Percentiles rank a stretch among this genome's conserved stretches.
phyloP scores from a whole-genome alignment of 2,329 filamentous ascomycete genomes.

The Penicillium paneum region DNA sequence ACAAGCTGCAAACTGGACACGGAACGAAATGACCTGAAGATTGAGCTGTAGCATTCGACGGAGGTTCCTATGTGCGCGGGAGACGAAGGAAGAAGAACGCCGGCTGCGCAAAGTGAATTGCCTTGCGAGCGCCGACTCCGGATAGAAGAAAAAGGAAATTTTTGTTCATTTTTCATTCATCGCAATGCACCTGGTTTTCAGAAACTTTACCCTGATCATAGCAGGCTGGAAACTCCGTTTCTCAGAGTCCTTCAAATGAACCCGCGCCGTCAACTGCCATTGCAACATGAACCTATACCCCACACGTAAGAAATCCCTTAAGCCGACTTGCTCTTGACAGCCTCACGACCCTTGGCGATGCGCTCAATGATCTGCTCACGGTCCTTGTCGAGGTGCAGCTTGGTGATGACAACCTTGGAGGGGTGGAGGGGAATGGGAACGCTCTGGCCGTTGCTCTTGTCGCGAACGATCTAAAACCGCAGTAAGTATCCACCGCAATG shows the following conservation, averaged over 20 bases:
- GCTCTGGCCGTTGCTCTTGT: slow-evolving; percentile 96
- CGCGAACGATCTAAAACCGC: slow-evolving; percentile 62
- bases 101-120: slow-evolving; percentile 1
- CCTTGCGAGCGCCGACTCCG: slow-evolving; percentile 7
- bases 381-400: slow-evolving; percentile 79
- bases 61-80: slow-evolving; percentile 8
- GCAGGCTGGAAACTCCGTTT: slow-evolving; percentile 23
- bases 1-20: slow-evolving; percentile 1
- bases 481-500: not conserved
- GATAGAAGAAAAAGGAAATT: slow-evolving; percentile 63
- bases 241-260: slow-evolving; percentile 24
- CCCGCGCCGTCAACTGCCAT: slow-evolving; percentile 36
- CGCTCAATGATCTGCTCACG: slow-evolving; percentile 50
- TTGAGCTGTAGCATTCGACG: slow-evolving; percentile 15
- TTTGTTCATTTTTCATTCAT: slow-evolving; percentile 62
- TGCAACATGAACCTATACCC: slow-evolving; percentile 64
- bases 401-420: slow-evolving; percentile 97
- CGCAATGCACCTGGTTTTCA: slow-evolving; percentile 28
- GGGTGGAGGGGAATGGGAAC: slow-evolving; percentile 92
- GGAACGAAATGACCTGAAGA: slow-evolving; percentile 5
- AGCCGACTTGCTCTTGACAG: slow-evolving; percentile 57
- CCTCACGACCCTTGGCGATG: slow-evolving; percentile 48
- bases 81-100: slow-evolving; percentile 6
- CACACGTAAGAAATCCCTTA: slow-evolving; percentile 62
- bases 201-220: slow-evolving; percentile 26